A percentile compares a stretch with the other conserved stretches of the same genome.
These are phyloP conservation scores for Vaccinium macrocarpon DNA, from an alignment of 148 eudicot species.

Conservation along the genomic window DNA sequence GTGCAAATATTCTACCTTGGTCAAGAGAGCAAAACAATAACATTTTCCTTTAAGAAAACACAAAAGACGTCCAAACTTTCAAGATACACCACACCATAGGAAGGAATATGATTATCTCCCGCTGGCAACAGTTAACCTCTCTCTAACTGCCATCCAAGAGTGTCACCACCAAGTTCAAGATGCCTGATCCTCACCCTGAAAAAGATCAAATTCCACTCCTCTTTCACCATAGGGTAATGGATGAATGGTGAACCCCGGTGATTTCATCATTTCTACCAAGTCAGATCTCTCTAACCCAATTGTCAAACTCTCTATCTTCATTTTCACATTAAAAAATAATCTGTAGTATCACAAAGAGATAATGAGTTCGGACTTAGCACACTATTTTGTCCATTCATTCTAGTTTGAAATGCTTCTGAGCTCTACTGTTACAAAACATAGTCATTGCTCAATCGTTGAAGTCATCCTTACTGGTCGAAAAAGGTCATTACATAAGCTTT, in stretches of 20 bases:
- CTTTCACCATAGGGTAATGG: neutral
- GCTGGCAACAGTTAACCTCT: neutral
- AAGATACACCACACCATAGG: neutral
- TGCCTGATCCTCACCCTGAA: neutral
- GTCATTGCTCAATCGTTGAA: neutral
- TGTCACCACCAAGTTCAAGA: conserved; percentile 3
- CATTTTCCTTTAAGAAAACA: neutral
- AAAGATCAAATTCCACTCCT: neutral
- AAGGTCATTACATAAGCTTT: neutral
- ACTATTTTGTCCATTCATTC: neutral
- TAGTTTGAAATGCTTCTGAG: neutral
- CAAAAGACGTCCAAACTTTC: neutral
- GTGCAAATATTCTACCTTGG: neutral
- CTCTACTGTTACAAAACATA: neutral
- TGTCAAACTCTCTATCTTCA: conserved; percentile 4
- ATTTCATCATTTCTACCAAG: neutral
- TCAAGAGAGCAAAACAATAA: neutral
- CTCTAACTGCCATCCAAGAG: conserved; percentile 1
- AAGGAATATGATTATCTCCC: neutral
- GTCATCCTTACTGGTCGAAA: neutral
- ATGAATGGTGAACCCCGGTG: neutral
- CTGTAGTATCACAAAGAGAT: neutral
- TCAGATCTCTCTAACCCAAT: neutral
- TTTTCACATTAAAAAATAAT: conserved; percentile 4
- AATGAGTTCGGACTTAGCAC: neutral